These are phyloP conservation scores for Echeveria elegans DNA, from an alignment of 164 flowering plant genomes.

Conservation along the genomic window DNA sequence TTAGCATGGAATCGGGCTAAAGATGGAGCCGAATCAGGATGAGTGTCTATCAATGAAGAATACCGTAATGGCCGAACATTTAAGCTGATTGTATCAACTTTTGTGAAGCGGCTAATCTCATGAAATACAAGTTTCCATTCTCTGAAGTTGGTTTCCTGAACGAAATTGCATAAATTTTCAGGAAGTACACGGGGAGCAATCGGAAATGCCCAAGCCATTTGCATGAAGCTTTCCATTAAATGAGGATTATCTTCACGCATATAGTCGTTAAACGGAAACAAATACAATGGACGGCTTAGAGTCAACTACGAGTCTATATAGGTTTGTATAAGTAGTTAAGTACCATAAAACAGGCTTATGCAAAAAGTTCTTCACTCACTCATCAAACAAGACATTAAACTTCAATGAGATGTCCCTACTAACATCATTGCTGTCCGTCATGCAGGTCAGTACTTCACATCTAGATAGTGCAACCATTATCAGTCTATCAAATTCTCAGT, in stretches of 20 bases:
- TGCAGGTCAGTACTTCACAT: not conserved
- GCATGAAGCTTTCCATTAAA: not conserved
- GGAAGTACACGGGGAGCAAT: not conserved
- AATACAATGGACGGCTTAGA: not conserved
- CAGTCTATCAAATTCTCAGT: not conserved
- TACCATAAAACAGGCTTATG: not conserved
- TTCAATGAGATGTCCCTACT: slow-evolving; percentile 1
- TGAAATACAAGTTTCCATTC: slow-evolving; percentile 90
- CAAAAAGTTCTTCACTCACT: not conserved
- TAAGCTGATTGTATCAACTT: slow-evolving; percentile 38
- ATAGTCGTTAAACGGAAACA: not conserved
- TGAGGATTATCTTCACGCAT: not conserved
- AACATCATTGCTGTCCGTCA: not conserved
- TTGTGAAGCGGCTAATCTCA: slow-evolving; percentile 71
- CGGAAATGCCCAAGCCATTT: not conserved
- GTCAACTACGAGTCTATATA: not conserved
- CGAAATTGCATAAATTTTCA: not conserved
- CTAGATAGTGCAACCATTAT: not conserved
- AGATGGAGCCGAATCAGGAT: slow-evolving; percentile 55
- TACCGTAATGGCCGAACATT: slow-evolving; percentile 68
- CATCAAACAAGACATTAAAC: not conserved
- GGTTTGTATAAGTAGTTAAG: not conserved
- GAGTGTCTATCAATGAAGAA: slow-evolving; percentile 47
- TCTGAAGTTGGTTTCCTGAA: slow-evolving; percentile 73
- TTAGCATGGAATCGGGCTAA: slow-evolving; percentile 82